Conservation (phyloP, 345 rosid species). For the Citrus reticulata region DNA sequence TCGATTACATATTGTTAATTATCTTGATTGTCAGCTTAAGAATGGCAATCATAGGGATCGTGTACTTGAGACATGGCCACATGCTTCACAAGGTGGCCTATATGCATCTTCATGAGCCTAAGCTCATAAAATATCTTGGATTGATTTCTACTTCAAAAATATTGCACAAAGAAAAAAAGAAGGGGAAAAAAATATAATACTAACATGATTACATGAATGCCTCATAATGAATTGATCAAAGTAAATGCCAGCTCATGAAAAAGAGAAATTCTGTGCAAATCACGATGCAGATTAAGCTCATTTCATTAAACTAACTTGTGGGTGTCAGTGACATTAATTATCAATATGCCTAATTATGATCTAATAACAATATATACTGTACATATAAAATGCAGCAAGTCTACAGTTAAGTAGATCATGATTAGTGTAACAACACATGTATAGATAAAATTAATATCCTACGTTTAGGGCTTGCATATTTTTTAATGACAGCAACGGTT, state of each 20-base stretch:
- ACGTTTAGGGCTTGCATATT: not conserved
- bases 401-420: not conserved
- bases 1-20: too few relatives aligned
- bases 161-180: not conserved
- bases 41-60: not conserved
- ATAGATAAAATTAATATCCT: not conserved
- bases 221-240: not conserved
- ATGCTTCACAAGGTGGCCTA: not conserved
- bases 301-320: not conserved
- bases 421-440: not conserved
- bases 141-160: not conserved
- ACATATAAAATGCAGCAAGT: not conserved
- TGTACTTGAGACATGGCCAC: not conserved
- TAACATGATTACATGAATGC: not conserved
- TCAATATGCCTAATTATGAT: not conserved
- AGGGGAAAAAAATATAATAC: not conserved
- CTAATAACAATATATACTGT: not conserved
- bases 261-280: constrained; percentile 1
- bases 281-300: not conserved
- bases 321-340: not conserved
- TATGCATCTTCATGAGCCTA: not conserved
- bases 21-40: not conserved
- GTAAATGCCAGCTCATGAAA: constrained; percentile 15
- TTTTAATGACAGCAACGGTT: constrained; percentile 16
- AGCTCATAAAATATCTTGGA: not conserved